Conservation (phyloP, 2,329 filamentous ascomycete genomes). For the Cytospora piceicola region DNA sequence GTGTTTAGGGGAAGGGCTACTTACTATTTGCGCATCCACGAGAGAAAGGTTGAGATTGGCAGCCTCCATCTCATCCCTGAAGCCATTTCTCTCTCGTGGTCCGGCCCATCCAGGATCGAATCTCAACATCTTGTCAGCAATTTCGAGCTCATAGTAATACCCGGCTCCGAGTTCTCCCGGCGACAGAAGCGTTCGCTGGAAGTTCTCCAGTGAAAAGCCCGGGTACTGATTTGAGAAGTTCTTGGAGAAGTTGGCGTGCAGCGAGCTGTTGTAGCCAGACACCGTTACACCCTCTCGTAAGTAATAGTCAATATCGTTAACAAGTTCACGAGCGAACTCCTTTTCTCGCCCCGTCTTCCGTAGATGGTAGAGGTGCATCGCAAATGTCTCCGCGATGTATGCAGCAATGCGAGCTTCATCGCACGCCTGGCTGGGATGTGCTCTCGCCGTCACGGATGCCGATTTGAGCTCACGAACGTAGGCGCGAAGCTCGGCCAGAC, state of each 20-base stretch:
- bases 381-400: constrained; percentile 82
- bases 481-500: constrained; percentile 71
- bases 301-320: constrained; percentile 78
- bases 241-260: constrained; percentile 82
- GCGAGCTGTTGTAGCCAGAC: constrained; percentile 82
- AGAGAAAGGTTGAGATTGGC: constrained; percentile 91
- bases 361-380: constrained; percentile 86
- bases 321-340: constrained; percentile 69
- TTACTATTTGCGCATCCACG: constrained; percentile 86
- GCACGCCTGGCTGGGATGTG: constrained; percentile 60
- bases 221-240: constrained; percentile 83
- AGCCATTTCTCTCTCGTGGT: constrained; percentile 66
- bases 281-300: constrained; percentile 76
- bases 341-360: constrained; percentile 73
- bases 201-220: constrained; percentile 72
- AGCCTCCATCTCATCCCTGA: constrained; percentile 78
- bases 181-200: constrained; percentile 75
- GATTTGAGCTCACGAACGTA: constrained; percentile 67
- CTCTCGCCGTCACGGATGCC: constrained; percentile 55
- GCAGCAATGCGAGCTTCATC: constrained; percentile 74
- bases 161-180: constrained; percentile 69
- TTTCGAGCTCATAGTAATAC: constrained; percentile 82
- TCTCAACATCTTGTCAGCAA: constrained; percentile 75
- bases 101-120: constrained; percentile 81
- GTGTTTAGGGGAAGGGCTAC: constrained; percentile 38